A percentile compares a stretch with the other conserved stretches of the same genome.
These are phyloP conservation scores for Postia placenta DNA, from an alignment of 768 basidiomycete species.

Conservation along the genomic window DNA sequence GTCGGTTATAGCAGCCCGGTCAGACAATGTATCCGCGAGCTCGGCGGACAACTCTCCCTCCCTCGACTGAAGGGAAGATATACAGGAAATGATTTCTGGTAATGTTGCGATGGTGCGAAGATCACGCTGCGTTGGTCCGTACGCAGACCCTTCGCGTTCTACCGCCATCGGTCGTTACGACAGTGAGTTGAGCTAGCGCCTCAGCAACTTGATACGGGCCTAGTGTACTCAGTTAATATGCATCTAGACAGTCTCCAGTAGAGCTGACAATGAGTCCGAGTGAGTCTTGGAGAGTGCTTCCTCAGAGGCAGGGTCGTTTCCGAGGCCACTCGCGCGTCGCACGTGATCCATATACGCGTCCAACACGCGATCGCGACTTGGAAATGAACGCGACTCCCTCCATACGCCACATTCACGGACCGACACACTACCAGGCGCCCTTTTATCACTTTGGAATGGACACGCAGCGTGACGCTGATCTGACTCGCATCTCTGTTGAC, in stretches of 20 bases:
- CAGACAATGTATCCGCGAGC: constrained; percentile 64
- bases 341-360: not conserved
- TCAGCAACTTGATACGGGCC: no score
- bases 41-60: constrained; percentile 73
- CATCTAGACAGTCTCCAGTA: no score
- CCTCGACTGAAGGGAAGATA: constrained; percentile 69
- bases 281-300: no score
- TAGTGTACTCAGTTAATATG: no score
- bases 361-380: not conserved
- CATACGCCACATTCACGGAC: not conserved
- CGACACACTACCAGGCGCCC: not conserved
- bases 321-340: not conserved
- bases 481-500: constrained; percentile 56
- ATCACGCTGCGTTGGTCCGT: no score
- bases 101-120: constrained; percentile 46
- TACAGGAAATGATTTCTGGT: constrained; percentile 65
- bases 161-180: no score
- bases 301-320: no score
- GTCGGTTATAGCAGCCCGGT: constrained; percentile 55
- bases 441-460: not conserved
- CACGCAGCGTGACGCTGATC: constrained; percentile 26
- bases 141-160: no score
- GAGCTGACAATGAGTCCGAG: no score
- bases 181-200: no score
- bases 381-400: not conserved